A percentile compares a stretch with the other conserved stretches of the same genome.
Conservation (phyloP, 148 eudicot species). For the Beta vulgaris region DNA sequence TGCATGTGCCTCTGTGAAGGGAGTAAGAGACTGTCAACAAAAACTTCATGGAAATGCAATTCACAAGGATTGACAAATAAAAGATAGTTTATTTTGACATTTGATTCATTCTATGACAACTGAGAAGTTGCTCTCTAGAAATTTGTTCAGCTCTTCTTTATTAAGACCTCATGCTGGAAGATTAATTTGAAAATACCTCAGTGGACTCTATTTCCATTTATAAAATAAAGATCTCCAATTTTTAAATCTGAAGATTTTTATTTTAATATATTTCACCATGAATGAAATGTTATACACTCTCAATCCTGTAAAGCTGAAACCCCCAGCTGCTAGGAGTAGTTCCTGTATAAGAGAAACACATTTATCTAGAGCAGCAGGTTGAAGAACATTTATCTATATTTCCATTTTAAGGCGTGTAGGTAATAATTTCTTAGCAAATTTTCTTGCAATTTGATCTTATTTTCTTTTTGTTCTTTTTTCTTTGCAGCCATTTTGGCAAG, state of each 20-base stretch:
- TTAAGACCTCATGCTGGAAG: neutral
- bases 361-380: too few species aligned
- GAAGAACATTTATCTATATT: neutral
- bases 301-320: neutral
- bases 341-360: too few species aligned
- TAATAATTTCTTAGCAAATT: too few species aligned
- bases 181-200: neutral
- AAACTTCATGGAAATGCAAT: too few species aligned
- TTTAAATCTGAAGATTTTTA: neutral
- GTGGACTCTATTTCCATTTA: neutral
- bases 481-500: constrained; percentile 91
- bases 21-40: neutral
- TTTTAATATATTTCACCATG: neutral
- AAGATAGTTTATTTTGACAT: neutral
- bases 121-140: neutral
- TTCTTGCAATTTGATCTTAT: too few species aligned
- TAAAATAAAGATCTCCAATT: neutral
- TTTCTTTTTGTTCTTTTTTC: constrained; percentile 5
- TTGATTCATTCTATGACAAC: neutral
- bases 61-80: neutral
- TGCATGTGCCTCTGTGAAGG: neutral
- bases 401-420: too few species aligned
- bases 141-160: neutral
- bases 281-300: neutral
- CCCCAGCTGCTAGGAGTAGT: neutral